Percentiles rank a stretch among this genome's conserved stretches.
These are phyloP conservation scores for Trichophyton benhamiae DNA, from an alignment of 2,329 filamentous ascomycete species.

Conservation along the genomic window DNA sequence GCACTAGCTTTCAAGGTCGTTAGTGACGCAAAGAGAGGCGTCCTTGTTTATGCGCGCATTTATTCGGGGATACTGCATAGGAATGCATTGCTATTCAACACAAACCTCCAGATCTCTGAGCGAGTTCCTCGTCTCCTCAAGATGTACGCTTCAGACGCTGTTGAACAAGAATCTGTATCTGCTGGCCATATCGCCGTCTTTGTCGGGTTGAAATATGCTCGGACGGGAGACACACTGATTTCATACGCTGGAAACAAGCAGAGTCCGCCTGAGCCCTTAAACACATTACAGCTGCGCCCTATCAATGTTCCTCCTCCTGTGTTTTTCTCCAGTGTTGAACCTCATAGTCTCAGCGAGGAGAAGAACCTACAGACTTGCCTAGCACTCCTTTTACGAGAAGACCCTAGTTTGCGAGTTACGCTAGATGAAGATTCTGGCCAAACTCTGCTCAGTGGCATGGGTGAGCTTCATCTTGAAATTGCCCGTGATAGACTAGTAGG, in stretches of 20 bases:
- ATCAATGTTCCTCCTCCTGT: slow-evolving; percentile 86
- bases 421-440: slow-evolving; percentile 84
- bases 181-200: slow-evolving; percentile 92
- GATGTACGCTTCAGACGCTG: slow-evolving; percentile 77
- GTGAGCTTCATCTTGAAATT: slow-evolving; percentile 87
- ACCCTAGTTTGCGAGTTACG: slow-evolving; percentile 77
- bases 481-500: slow-evolving; percentile 76
- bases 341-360: slow-evolving; percentile 61
- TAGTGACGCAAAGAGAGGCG: slow-evolving; percentile 70
- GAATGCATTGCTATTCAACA: slow-evolving; percentile 72
- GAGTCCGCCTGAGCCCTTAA: slow-evolving; percentile 55
- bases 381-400: slow-evolving; percentile 70
- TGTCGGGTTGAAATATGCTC: slow-evolving; percentile 74
- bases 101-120: slow-evolving; percentile 67
- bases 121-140: slow-evolving; percentile 69
- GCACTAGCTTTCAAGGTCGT: slow-evolving; percentile 85
- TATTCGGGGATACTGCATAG: slow-evolving; percentile 72
- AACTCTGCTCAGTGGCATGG: slow-evolving; percentile 91
- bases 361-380: slow-evolving; percentile 67
- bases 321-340: slow-evolving; percentile 91
- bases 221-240: slow-evolving; percentile 86
- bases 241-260: slow-evolving; percentile 54
- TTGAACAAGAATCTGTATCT: slow-evolving; percentile 67
- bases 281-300: slow-evolving; percentile 68
- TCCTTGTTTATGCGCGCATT: slow-evolving; percentile 82